Evolutionary conservation across 805 yeast genomes (phyloP).

Genomic region (Tetrapisispora phaffii): DNA sequence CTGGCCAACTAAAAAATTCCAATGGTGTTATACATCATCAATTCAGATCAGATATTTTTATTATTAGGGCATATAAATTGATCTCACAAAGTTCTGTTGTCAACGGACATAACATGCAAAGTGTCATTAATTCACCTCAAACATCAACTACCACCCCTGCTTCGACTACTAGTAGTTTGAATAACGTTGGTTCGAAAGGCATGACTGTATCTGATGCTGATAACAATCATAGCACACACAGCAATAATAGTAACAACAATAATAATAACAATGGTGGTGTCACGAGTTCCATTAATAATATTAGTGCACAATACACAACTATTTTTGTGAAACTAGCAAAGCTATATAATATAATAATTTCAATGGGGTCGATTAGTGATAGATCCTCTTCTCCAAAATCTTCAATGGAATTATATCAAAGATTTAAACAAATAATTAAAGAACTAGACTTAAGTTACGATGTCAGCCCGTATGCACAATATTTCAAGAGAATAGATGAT

Average conservation of each 20-base stretch:
- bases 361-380: conserved; percentile 22
- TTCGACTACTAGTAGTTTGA: conserved; percentile 5
- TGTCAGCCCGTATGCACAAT: conserved; percentile 24
- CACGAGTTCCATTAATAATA: not conserved
- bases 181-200: conserved; percentile 1
- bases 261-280: not conserved
- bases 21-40: conserved; percentile 19
- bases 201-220: conserved; percentile 1
- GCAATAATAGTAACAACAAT: conserved; percentile 3
- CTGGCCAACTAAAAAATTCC: conserved; percentile 9
- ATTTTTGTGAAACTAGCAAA: conserved; percentile 22
- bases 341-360: conserved; percentile 21
- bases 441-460: conserved; percentile 26
- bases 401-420: conserved; percentile 27
- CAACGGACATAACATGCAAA: conserved; percentile 11
- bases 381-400: conserved; percentile 27
- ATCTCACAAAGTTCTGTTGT: conserved; percentile 15
- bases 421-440: conserved; percentile 28
- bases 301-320: conserved; percentile 12
- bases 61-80: conserved; percentile 19
- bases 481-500: conserved; percentile 21
- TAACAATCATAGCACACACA: not conserved
- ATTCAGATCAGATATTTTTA: conserved; percentile 20
- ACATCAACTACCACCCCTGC: conserved; percentile 18
- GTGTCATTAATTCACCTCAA: conserved; percentile 19